Conservation (phyloP, 2,329 filamentous ascomycete species). For the Ceratocystis cubensis region DNA sequence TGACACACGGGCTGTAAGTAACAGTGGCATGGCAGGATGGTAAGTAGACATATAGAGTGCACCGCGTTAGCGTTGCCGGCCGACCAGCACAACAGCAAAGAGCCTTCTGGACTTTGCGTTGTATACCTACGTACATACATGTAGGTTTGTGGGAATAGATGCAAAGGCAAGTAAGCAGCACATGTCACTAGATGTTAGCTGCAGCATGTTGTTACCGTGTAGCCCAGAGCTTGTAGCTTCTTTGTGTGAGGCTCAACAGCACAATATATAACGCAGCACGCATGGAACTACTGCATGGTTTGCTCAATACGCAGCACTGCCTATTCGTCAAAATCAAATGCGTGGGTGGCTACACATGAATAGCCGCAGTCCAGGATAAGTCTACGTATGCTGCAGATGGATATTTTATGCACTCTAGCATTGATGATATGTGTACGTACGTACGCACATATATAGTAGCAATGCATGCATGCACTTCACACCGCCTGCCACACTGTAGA, state of each 20-base stretch:
- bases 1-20: too few species aligned
- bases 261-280: too few species aligned
- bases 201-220: background rate
- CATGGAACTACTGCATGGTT: background rate
- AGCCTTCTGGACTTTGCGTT: background rate
- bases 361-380: background rate
- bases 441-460: background rate
- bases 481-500: constrained; percentile 1
- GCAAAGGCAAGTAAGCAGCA: background rate
- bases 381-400: background rate
- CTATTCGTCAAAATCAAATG: background rate
- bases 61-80: background rate
- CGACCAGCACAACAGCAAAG: background rate
- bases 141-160: background rate
- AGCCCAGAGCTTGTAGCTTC: background rate
- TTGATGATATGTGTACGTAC: background rate
- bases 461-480: background rate
- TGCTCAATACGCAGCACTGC: background rate
- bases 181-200: background rate
- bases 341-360: background rate
- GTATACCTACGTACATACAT: background rate
- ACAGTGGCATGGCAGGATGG: too few species aligned
- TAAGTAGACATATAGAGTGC: too few species aligned
- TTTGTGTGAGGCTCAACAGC: constrained; percentile 4
- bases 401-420: background rate